These are phyloP conservation scores for Pisolithus thermaeus DNA, from an alignment of 1,284 basidiomycete genomes.

Conservation along the genomic window DNA sequence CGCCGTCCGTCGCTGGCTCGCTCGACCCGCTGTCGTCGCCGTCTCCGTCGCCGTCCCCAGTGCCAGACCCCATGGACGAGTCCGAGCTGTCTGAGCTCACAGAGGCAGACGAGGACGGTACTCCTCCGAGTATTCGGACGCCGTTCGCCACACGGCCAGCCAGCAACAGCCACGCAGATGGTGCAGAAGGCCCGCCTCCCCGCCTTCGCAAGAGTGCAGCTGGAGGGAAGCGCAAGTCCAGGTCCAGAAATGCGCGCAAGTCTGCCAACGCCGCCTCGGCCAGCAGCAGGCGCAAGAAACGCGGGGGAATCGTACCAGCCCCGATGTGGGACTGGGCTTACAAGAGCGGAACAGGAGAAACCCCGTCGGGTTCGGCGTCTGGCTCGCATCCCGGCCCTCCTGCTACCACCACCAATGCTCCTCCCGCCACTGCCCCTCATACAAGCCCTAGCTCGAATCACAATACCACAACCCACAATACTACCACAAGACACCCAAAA, in stretches of 20 bases:
- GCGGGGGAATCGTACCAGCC: slow-evolving; percentile 62
- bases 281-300: slow-evolving; percentile 46
- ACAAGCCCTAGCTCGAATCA: slow-evolving; percentile 4
- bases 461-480: not conserved
- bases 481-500: slow-evolving; percentile 11
- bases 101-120: slow-evolving; percentile 51
- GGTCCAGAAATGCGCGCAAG: slow-evolving; percentile 4
- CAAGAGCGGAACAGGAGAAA: slow-evolving; percentile 28
- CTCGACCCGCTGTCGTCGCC: slow-evolving; percentile 57
- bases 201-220: slow-evolving; percentile 15
- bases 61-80: slow-evolving; percentile 38
- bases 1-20: slow-evolving; percentile 30
- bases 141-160: slow-evolving; percentile 9
- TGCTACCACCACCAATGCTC: not conserved
- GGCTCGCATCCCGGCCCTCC: not conserved
- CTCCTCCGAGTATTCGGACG: slow-evolving; percentile 7
- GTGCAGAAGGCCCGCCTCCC: slow-evolving; percentile 19
- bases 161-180: slow-evolving; percentile 21
- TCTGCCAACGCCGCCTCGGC: slow-evolving; percentile 1
- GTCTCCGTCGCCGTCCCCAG: slow-evolving; percentile 32
- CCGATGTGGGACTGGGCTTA: slow-evolving; percentile 75
- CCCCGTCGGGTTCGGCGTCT: slow-evolving; percentile 10
- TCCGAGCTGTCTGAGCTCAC: slow-evolving; percentile 78
- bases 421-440: slow-evolving; percentile 10
- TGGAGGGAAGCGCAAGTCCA: slow-evolving; percentile 9